Conservation (phyloP, 345 rosid species). For the Adansonia digitata region DNA sequence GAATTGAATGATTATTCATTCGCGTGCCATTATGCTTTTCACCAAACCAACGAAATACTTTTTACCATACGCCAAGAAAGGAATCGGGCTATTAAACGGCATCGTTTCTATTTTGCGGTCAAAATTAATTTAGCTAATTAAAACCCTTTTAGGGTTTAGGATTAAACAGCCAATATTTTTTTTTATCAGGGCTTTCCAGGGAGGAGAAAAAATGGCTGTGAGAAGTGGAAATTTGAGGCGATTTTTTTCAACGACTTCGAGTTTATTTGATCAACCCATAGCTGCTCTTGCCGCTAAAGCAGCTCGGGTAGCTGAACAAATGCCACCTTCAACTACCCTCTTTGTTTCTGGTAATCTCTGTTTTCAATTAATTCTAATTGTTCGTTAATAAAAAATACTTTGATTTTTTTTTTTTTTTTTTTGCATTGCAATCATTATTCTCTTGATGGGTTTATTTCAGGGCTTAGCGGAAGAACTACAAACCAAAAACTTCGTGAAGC, state of each 20-base stretch:
- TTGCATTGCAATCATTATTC: background rate
- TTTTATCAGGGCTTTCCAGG: background rate
- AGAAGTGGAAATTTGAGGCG: conserved; percentile 14
- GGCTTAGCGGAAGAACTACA: conserved; percentile 46
- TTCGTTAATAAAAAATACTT: background rate
- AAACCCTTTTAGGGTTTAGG: background rate
- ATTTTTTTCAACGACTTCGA: conserved; percentile 11
- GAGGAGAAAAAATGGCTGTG: background rate
- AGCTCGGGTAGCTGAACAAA: conserved; percentile 7
- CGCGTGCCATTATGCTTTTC: too few species aligned
- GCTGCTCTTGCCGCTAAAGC: conserved; percentile 19
- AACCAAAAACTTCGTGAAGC: background rate
- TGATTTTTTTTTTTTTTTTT: too few species aligned
- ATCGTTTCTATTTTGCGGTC: too few species aligned
- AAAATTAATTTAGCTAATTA: too few species aligned
- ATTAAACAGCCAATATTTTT: too few species aligned
- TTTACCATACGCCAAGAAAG: background rate
- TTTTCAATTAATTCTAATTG: background rate
- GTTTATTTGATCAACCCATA: conserved; percentile 10
- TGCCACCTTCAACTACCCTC: conserved; percentile 9
- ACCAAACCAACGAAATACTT: too few species aligned
- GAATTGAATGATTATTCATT: too few species aligned
- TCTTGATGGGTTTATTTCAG: conserved; percentile 24
- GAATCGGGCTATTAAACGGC: background rate
- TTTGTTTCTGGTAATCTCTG: background rate